These are phyloP conservation scores for Drechslerella coelobrocha DNA, from an alignment of 2,329 filamentous ascomycete species.

Conservation along the genomic window DNA sequence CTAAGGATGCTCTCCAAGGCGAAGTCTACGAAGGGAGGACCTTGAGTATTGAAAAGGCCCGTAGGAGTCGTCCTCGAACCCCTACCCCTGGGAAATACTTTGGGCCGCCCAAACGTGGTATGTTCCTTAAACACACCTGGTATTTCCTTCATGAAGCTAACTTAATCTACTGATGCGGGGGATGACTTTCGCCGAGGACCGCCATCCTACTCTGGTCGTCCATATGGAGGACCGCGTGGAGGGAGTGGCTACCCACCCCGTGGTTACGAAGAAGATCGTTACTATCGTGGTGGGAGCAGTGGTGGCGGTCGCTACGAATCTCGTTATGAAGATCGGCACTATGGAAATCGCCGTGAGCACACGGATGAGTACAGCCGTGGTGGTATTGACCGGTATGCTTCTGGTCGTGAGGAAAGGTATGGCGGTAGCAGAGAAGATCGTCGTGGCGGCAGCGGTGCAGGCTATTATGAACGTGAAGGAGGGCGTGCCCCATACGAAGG, in stretches of 20 bases:
- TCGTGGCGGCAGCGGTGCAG: conserved; percentile 56
- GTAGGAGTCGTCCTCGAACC: conserved; percentile 89
- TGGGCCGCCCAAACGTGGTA: conserved; percentile 95
- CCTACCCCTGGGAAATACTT: conserved; percentile 99
- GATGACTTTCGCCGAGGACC: conserved; percentile 65
- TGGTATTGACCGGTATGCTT: conserved; percentile 62
- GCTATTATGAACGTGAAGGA: conserved; percentile 64
- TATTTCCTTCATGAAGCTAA: conserved; percentile 58
- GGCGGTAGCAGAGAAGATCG: conserved; percentile 56
- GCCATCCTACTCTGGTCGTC: conserved; percentile 58
- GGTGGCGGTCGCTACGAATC: conserved; percentile 60
- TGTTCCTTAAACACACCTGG: conserved; percentile 58
- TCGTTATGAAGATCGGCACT: conserved; percentile 66
- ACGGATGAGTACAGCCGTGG: conserved; percentile 56
- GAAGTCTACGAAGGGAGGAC: conserved; percentile 94
- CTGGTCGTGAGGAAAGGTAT: conserved; percentile 60
- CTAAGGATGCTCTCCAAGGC: conserved; percentile 93
- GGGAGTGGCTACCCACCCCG: conserved; percentile 58
- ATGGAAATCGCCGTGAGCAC: conserved; percentile 54
- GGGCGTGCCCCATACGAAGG: conserved; percentile 55
- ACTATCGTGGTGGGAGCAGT: conserved; percentile 60
- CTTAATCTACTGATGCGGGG: conserved; percentile 55
- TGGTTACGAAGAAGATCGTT: conserved; percentile 60
- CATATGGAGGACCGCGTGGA: conserved; percentile 61
- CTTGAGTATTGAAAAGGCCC: conserved; percentile 97